These are phyloP conservation scores for Eucalyptus melliodora DNA, from an alignment of 345 rosid species.

Conservation along the genomic window DNA sequence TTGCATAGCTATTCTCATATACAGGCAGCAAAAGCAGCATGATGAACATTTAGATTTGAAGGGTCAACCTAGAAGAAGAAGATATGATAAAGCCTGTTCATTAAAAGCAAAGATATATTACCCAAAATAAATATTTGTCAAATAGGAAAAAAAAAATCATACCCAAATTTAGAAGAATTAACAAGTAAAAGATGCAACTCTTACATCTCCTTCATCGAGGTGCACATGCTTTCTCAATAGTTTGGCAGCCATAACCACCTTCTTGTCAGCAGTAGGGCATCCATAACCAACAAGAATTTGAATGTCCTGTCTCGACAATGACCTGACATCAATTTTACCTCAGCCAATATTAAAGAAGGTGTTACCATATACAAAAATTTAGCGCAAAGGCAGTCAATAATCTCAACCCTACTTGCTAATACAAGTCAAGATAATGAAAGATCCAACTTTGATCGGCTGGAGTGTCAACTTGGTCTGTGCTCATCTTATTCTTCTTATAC, in stretches of 20 bases:
- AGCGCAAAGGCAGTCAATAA: neutral
- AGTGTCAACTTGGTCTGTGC: neutral
- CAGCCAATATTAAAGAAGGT: conserved; percentile 1
- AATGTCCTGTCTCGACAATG: conserved; percentile 73
- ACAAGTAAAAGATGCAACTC: conserved; percentile 4
- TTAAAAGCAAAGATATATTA: neutral
- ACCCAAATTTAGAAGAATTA: neutral
- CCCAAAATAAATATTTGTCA: neutral
- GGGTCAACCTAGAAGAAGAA: neutral
- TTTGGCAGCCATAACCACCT: conserved; percentile 80
- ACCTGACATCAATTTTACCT: conserved; percentile 44
- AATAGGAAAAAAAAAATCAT: neutral
- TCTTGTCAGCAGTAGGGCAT: conserved; percentile 81
- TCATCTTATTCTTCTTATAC: neutral
- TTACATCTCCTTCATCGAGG: conserved; percentile 99
- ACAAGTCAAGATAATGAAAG: neutral
- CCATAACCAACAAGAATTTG: conserved; percentile 87
- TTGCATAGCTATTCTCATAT: neutral
- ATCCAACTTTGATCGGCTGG: neutral
- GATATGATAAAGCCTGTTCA: neutral
- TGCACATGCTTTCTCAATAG: conserved; percentile 82
- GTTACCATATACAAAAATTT: neutral
- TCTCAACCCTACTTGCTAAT: neutral
- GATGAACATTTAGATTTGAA: neutral
- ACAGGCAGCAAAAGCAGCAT: neutral